Percentiles rank a stretch among this genome's conserved stretches.
These are phyloP conservation scores for Fusarium continuum DNA, from an alignment of 2,329 filamentous ascomycete genomes.

Conservation along the genomic window DNA sequence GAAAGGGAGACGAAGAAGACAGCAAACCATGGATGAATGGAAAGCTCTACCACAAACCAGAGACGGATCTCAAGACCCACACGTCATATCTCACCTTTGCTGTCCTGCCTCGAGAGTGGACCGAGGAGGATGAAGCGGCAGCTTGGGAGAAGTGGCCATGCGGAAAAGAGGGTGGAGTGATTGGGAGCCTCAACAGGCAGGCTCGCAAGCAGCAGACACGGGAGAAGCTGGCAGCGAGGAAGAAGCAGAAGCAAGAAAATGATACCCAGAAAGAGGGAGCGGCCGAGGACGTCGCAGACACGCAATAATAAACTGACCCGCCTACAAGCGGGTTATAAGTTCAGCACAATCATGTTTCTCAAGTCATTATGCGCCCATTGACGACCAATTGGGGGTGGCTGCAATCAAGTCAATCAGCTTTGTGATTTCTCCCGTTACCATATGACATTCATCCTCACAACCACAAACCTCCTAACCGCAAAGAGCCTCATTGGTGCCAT, in stretches of 20 bases:
- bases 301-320: slow-evolving; percentile 23
- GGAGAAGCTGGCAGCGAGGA: slow-evolving; percentile 59
- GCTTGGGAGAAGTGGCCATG: slow-evolving; percentile 72
- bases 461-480: neutral
- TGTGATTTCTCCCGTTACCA: slow-evolving; percentile 1
- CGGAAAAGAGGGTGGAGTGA: slow-evolving; percentile 60
- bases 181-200: slow-evolving; percentile 63
- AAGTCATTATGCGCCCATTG: neutral
- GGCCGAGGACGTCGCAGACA: slow-evolving; percentile 22
- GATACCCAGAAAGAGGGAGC: slow-evolving; percentile 37
- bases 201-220: slow-evolving; percentile 66
- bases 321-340: slow-evolving; percentile 5
- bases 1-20: slow-evolving; percentile 38
- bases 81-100: slow-evolving; percentile 98
- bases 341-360: neutral
- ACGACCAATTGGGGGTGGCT: neutral
- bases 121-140: slow-evolving; percentile 78
- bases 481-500: neutral
- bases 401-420: neutral
- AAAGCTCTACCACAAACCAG: slow-evolving; percentile 79
- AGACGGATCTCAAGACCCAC: slow-evolving; percentile 92
- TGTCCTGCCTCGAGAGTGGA: slow-evolving; percentile 86
- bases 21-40: slow-evolving; percentile 77
- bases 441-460: slow-evolving; percentile 8
- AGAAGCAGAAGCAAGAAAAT: slow-evolving; percentile 49